These are phyloP conservation scores for Sorghum bicolor DNA, from an alignment of 176 grass and related monocot species.

Conservation along the genomic window Sorghum_bicolor_NCBIv3 NC_012870.2:11637001-11637500, in stretches of 20 bases:
- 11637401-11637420: conserved; percentile 4
- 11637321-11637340: not conserved
- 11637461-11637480: not conserved
- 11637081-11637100: not conserved
- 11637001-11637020: not conserved
- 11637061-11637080: not conserved
- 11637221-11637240: not conserved
- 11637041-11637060: not conserved
- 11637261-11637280: not conserved
- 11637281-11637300: conserved; percentile 1
- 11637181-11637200: not conserved
- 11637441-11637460: not conserved
- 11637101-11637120: not conserved
- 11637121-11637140: not conserved
- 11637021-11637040: not conserved
- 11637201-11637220: not conserved
- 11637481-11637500: not conserved
- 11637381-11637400: conserved; percentile 1
- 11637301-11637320: not conserved
- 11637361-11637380: conserved; percentile 2
- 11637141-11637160: not conserved
- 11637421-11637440: conserved; percentile 3
- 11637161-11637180: not conserved
- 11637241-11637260: conserved; percentile 12
- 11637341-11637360: not conserved